A percentile compares a stretch with the other conserved stretches of the same genome.
Conservation (phyloP, 1,284 basidiomycete genomes). For the Pyrrhoderma lamaoense region DNA sequence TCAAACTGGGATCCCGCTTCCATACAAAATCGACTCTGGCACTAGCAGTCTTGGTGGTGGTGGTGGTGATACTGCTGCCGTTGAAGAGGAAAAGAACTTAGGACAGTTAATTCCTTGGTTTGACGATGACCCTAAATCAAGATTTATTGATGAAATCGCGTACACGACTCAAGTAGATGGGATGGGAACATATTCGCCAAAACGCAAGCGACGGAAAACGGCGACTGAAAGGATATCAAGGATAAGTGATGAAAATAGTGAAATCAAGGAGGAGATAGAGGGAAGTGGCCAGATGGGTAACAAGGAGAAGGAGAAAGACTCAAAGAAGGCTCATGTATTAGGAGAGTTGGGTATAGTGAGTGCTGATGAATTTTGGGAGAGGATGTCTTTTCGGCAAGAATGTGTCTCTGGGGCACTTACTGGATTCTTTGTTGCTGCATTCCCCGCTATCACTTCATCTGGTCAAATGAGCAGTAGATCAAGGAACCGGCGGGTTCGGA, state of each 20-base stretch:
- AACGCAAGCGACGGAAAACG: slow-evolving; percentile 42
- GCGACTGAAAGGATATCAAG: slow-evolving; percentile 18
- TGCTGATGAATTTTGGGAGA: slow-evolving; percentile 85
- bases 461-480: neutral
- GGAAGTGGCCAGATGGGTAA: slow-evolving; percentile 29
- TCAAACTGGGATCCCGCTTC: slow-evolving; percentile 48
- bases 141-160: slow-evolving; percentile 85
- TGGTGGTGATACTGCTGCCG: slow-evolving; percentile 20
- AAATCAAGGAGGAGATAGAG: slow-evolving; percentile 13
- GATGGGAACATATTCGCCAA: slow-evolving; percentile 45
- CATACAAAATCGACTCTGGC: slow-evolving; percentile 35
- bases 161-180: slow-evolving; percentile 56
- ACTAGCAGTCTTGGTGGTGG: neutral
- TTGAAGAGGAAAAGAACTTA: slow-evolving; percentile 39
- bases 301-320: slow-evolving; percentile 30
- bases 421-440: slow-evolving; percentile 74
- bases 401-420: slow-evolving; percentile 81
- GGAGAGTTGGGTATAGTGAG: slow-evolving; percentile 52
- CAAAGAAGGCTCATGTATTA: slow-evolving; percentile 21
- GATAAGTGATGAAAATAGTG: neutral
- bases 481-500: neutral
- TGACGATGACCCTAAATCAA: slow-evolving; percentile 88
- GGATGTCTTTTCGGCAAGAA: slow-evolving; percentile 92
- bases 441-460: slow-evolving; percentile 25
- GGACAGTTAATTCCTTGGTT: slow-evolving; percentile 80